Base-by-base conservation (phyloP, 2,329 filamentous ascomycete species). In the Colletotrichum nymphaeae region DNA sequence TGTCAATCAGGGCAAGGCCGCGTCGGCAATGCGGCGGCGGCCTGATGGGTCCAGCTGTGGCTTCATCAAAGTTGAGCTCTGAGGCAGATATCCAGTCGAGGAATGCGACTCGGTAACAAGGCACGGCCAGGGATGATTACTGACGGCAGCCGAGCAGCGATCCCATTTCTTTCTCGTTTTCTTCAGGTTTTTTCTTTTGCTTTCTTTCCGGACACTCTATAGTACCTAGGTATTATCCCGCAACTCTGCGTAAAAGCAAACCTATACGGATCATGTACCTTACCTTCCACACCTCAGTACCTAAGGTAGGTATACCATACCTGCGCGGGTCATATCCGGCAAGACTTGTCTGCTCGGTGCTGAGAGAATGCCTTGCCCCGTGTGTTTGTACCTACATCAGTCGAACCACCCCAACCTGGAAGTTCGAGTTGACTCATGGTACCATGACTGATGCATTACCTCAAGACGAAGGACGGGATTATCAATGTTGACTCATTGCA, bases 81-180 rank as follows among this genome's bases (percentile, higher is more conserved):
- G 35, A 37, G 35, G 35, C 35, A 37, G 35, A 37, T 19, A 42
- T 7, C 16, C 37, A 42, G 37, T 42, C 49, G 63, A 52, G 53
- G 16, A 46, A 55, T 60, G 59, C 32, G 42, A 52, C 22, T 19
- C 32, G 16, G 53, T 28, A 53, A 26, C 42, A 37, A 63, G 66
- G 42, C 26, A 72, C 57, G 66, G 42, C 53, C 53, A 72, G 70
- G 70, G 70, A 64, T 69, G 32, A 30, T 52, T 22, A 60, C 35
- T 42, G 35, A 46, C 35, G 35, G 32, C 35, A 16, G 26, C 24
- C 49, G 59, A 49, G 24, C 60, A 62, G 64, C 55, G 12, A 52
- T 66, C 53, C 56, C 55, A 22, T 59, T 52, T 52, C 37, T 49
- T 19, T 49, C 24, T 63, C 16, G 19, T 5, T 30, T 42, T 28